A percentile compares a stretch with the other conserved stretches of the same genome.
Conservation (phyloP, 2,329 filamentous ascomycete genomes). For the Aspergillus ustus region DNA sequence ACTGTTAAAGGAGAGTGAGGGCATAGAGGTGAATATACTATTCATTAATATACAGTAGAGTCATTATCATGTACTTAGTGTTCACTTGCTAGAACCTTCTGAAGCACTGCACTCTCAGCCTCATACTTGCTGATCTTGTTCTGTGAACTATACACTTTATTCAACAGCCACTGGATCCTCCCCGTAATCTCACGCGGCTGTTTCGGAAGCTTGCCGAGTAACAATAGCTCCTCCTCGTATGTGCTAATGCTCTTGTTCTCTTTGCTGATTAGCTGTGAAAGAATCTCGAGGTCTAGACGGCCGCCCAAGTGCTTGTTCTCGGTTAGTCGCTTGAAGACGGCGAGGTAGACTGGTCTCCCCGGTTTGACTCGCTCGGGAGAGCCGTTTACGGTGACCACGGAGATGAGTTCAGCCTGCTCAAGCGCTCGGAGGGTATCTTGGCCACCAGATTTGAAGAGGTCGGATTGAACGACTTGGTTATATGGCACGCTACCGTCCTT, state of each 20-base stretch:
- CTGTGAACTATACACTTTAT: constrained; percentile 76
- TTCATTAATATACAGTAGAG: not conserved
- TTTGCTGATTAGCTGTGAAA: constrained; percentile 70
- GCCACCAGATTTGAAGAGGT: constrained; percentile 73
- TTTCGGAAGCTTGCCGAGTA: constrained; percentile 72
- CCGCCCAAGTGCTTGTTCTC: constrained; percentile 74
- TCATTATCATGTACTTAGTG: constrained; percentile 35
- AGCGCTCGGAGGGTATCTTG: constrained; percentile 79
- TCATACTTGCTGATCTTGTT: constrained; percentile 75
- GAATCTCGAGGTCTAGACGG: constrained; percentile 71
- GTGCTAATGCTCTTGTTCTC: constrained; percentile 78
- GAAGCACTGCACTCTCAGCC: constrained; percentile 70
- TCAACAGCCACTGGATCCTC: constrained; percentile 72
- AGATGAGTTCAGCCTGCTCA: constrained; percentile 83
- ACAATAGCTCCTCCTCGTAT: constrained; percentile 74
- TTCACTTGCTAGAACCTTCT: constrained; percentile 68
- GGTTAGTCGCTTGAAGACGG: constrained; percentile 76
- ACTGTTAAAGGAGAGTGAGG: not conserved
- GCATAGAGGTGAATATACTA: not conserved
- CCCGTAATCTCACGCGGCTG: constrained; percentile 70
- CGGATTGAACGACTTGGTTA: constrained; percentile 80
- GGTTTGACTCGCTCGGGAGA: constrained; percentile 77
- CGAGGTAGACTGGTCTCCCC: constrained; percentile 83
- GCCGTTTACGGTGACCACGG: constrained; percentile 72
- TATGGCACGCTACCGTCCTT: constrained; percentile 69